Evolutionary conservation across 768 basidiomycete genomes (phyloP).

Genomic region (Pulveroboletus sp.): DNA sequence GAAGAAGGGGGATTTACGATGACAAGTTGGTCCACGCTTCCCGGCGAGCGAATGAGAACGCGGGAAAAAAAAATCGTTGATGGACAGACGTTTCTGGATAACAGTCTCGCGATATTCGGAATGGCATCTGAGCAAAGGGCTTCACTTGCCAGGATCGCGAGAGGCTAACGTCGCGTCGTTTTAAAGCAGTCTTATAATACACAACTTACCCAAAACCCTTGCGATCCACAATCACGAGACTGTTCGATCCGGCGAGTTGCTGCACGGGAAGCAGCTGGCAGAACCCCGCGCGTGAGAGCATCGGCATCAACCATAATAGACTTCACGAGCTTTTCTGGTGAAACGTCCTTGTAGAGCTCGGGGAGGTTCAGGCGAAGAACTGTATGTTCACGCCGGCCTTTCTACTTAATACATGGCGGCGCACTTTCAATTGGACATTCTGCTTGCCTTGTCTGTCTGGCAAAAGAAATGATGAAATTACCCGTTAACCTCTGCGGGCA

Average conservation of each 20-base stretch:
- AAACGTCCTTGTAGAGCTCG: slow-evolving; percentile 51
- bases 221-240: slow-evolving; percentile 61
- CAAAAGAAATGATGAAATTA: background rate
- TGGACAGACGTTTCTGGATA: slow-evolving; percentile 68
- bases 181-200: background rate
- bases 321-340: slow-evolving; percentile 61
- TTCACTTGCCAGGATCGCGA: slow-evolving; percentile 77
- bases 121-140: slow-evolving; percentile 53
- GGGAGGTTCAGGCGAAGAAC: slow-evolving; percentile 53
- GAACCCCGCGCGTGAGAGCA: slow-evolving; percentile 57
- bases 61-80: background rate
- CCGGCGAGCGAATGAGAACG: background rate
- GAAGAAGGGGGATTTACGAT: slow-evolving; percentile 71
- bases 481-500: too few relatives aligned
- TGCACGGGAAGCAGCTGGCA: slow-evolving; percentile 59
- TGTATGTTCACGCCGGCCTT: slow-evolving; percentile 68
- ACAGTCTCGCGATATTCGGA: slow-evolving; percentile 77
- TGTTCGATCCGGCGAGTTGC: slow-evolving; percentile 49
- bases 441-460: slow-evolving; percentile 64
- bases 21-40: slow-evolving; percentile 67
- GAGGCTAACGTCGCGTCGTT: slow-evolving; percentile 37
- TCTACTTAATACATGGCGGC: slow-evolving; percentile 34
- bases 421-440: background rate
- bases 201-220: slow-evolving; percentile 60
- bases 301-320: slow-evolving; percentile 64